Percentiles rank a stretch among this genome's conserved stretches.
phyloP scores from a whole-genome alignment of 2,329 filamentous ascomycete species.

The Zymoseptoria crescenta region DNA sequence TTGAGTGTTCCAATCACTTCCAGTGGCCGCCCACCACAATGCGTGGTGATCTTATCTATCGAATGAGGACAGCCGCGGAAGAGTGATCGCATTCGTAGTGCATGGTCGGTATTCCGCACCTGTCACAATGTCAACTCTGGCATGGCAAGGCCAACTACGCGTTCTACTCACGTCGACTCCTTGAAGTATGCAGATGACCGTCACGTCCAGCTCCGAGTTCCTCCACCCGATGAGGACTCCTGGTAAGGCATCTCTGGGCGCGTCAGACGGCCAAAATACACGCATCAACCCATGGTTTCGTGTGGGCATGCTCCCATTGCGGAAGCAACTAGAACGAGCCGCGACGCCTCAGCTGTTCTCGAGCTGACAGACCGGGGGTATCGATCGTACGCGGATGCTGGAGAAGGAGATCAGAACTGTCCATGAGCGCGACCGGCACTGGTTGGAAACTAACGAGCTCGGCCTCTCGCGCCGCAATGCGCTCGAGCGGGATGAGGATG shows the following conservation, averaged over 20 bases:
- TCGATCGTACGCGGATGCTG: conserved; percentile 75
- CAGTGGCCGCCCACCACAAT: conserved; percentile 76
- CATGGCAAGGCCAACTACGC: conserved; percentile 3
- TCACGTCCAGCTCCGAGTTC: conserved; percentile 83
- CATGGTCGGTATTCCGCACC: conserved; percentile 76
- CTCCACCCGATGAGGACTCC: conserved; percentile 93
- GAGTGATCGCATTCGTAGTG: conserved; percentile 73
- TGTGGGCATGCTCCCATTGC: conserved; percentile 56
- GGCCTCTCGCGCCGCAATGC: conserved; percentile 72
- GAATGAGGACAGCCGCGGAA: conserved; percentile 76
- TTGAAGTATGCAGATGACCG: conserved; percentile 82
- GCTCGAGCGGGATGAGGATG: conserved; percentile 74
- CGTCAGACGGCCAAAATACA: conserved; percentile 92
- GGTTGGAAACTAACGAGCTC: conserved; percentile 55
- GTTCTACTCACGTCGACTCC: conserved; percentile 70
- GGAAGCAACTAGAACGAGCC: conserved; percentile 68
- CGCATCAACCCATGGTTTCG: conserved; percentile 78
- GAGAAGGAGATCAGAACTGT: conserved; percentile 19
- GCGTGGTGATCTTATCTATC: conserved; percentile 68
- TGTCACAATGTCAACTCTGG: conserved; percentile 32
- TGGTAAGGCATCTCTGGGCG: conserved; percentile 60
- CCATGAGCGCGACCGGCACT: not conserved
- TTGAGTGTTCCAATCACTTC: conserved; percentile 83
- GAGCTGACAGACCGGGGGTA: conserved; percentile 72
- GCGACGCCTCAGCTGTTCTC: conserved; percentile 87